These are phyloP conservation scores for Podospora australis DNA, from an alignment of 495 filamentous ascomycete species.

Conservation along the genomic window DNA sequence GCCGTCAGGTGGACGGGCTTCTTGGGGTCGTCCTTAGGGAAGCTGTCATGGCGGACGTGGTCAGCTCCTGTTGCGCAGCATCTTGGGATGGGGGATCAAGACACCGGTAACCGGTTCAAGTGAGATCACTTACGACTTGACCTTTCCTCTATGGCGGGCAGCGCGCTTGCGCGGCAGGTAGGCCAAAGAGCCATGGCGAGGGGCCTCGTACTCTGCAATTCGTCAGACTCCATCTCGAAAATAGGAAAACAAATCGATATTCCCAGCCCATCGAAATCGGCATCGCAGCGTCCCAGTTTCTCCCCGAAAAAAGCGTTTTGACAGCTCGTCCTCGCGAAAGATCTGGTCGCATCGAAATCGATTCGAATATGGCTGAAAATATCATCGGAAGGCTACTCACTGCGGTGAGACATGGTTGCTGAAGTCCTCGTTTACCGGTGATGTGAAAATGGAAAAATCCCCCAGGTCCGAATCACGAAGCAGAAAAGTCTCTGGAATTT, in stretches of 20 bases:
- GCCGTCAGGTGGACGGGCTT: constrained; percentile 98
- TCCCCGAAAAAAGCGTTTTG: background rate
- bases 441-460: constrained; percentile 23
- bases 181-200: constrained; percentile 96
- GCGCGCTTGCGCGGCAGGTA: constrained; percentile 97
- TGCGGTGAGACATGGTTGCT: constrained; percentile 34
- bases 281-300: background rate
- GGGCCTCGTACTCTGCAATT: constrained; percentile 71
- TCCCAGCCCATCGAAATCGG: background rate
- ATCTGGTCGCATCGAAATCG: constrained; percentile 5
- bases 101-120: too few species aligned
- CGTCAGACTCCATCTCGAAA: constrained; percentile 1
- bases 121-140: constrained; percentile 87
- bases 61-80: too few species aligned
- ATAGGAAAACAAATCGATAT: too few species aligned
- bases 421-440: constrained; percentile 23
- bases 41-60: constrained; percentile 49
- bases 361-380: background rate
- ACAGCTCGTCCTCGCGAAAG: background rate
- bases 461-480: constrained; percentile 14
- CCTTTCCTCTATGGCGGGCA: constrained; percentile 92
- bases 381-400: constrained; percentile 19
- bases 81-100: too few species aligned
- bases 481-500: constrained; percentile 19
- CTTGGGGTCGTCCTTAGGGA: constrained; percentile 99